Conservation (phyloP, 2,329 filamentous ascomycete species). For the Cercospora sp. region DNA sequence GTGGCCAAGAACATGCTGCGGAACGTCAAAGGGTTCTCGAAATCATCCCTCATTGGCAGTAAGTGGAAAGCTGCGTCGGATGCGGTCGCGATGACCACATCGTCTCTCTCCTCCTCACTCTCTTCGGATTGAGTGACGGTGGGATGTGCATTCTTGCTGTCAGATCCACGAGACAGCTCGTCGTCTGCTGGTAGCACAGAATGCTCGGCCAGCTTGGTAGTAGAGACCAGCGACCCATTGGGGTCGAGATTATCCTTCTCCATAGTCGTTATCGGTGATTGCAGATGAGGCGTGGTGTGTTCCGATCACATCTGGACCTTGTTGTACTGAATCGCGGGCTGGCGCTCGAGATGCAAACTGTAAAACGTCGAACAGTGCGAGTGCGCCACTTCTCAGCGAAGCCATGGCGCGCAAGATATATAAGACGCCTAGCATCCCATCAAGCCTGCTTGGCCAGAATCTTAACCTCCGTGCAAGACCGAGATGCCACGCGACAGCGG, state of each 20-base stretch:
- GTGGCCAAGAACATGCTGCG: constrained; percentile 55
- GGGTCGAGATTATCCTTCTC: background rate
- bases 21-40: constrained; percentile 55
- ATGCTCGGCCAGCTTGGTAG: background rate
- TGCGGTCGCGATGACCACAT: constrained; percentile 55
- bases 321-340: background rate
- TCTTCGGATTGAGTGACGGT: background rate
- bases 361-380: background rate
- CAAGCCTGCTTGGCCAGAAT: background rate
- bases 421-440: background rate
- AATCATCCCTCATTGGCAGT: constrained; percentile 55
- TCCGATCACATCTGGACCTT: background rate
- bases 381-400: background rate
- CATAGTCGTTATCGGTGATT: background rate
- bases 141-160: background rate
- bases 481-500: background rate
- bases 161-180: background rate
- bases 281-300: background rate
- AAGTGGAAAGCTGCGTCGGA: constrained; percentile 53
- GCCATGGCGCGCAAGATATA: background rate
- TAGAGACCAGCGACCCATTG: background rate
- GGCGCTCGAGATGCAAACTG: background rate
- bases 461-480: background rate
- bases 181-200: background rate
- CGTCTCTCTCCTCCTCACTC: background rate